A percentile compares a stretch with the other conserved stretches of the same genome.
These are phyloP conservation scores for Taxawa tesnikishii DNA, from an alignment of 2,329 filamentous ascomycete species.

Conservation along the genomic window DNA sequence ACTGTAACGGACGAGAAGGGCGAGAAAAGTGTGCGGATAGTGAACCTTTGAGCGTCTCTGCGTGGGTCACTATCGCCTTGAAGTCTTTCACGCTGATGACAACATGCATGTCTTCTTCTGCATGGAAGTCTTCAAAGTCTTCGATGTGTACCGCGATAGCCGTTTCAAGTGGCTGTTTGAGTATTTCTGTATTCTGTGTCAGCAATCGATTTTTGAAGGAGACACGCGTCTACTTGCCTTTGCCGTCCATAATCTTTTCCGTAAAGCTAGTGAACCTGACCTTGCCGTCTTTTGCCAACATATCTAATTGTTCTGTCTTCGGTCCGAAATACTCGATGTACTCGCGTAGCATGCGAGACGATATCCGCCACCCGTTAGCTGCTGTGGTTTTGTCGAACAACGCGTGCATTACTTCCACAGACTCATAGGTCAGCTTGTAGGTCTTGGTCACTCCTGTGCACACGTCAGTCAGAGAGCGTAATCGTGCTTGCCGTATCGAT, in stretches of 20 bases:
- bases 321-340: conserved; percentile 72
- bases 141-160: conserved; percentile 65
- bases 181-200: conserved; percentile 41
- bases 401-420: conserved; percentile 61
- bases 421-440: conserved; percentile 64
- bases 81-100: conserved; percentile 77
- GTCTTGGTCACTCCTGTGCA: conserved; percentile 57
- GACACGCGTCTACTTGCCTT: conserved; percentile 29
- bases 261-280: conserved; percentile 73
- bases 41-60: conserved; percentile 54
- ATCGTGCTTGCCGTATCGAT: too few species aligned
- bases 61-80: conserved; percentile 65
- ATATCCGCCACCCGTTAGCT: conserved; percentile 58
- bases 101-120: conserved; percentile 65
- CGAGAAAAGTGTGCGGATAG: conserved; percentile 58
- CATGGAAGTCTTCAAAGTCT: conserved; percentile 63
- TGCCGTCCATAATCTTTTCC: conserved; percentile 61
- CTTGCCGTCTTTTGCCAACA: conserved; percentile 56
- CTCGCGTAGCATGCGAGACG: conserved; percentile 57
- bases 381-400: conserved; percentile 58
- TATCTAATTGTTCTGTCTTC: conserved; percentile 68
- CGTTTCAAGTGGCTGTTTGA: conserved; percentile 71
- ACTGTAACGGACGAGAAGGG: conserved; percentile 58
- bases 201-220: conserved; percentile 1
- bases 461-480: not conserved